phyloP scores from a whole-genome alignment of 2,329 filamentous ascomycete genomes.

The Ceratocystis albifundus region DNA sequence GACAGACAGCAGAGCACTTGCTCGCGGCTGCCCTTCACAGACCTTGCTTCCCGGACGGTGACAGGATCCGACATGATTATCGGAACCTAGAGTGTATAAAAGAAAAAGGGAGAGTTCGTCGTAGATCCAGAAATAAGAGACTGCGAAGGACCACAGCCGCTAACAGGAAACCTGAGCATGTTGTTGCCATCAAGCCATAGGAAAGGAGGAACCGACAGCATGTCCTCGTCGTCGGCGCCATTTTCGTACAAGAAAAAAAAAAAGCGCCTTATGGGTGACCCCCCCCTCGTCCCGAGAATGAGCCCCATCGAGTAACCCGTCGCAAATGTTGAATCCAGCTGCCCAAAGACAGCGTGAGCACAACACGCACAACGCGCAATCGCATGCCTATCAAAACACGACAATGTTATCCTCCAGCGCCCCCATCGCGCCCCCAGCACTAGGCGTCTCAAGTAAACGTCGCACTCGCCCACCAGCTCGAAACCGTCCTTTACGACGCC shows the following conservation, averaged over 20 bases:
- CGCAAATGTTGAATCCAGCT: slow-evolving; percentile 27
- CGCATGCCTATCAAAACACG: slow-evolving; percentile 95
- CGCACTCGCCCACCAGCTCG: slow-evolving; percentile 16
- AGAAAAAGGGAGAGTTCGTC: slow-evolving; percentile 20
- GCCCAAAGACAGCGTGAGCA: neutral
- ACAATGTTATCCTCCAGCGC: slow-evolving; percentile 56
- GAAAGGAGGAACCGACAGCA: neutral
- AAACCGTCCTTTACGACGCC: neutral
- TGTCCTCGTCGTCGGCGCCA: neutral
- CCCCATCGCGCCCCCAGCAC: slow-evolving; percentile 27
- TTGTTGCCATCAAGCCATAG: too few species aligned
- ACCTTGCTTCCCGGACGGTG: slow-evolving; percentile 13
- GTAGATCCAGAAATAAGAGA: neutral
- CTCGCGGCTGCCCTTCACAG: slow-evolving; percentile 11
- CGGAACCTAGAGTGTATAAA: slow-evolving; percentile 22
- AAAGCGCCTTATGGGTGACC: slow-evolving; percentile 28
- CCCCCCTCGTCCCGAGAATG: slow-evolving; percentile 98
- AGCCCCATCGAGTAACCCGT: slow-evolving; percentile 97
- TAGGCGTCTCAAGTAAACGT: slow-evolving; percentile 26
- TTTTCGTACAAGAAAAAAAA: slow-evolving; percentile 6
- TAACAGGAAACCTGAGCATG: too few species aligned
- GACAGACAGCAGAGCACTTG: slow-evolving; percentile 14
- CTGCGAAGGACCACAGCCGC: neutral
- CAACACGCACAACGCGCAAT: slow-evolving; percentile 53
- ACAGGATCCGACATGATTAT: slow-evolving; percentile 20